phyloP scores from a whole-genome alignment of 2,329 filamentous ascomycete genomes.

The Aureobasidium sp. region DNA sequence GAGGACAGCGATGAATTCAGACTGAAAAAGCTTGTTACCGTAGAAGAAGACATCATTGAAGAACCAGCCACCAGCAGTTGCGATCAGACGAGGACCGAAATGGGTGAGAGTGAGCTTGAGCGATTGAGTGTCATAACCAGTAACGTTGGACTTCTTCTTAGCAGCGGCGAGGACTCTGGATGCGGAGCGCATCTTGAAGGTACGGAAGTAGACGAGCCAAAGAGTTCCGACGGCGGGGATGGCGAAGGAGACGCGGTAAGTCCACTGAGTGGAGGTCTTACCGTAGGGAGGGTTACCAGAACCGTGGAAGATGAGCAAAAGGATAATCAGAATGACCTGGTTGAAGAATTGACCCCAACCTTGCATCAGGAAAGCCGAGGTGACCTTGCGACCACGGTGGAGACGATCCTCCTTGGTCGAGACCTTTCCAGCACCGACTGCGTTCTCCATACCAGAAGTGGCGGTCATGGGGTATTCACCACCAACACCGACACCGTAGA shows the following conservation, averaged over 20 bases:
- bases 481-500: conserved; percentile 69
- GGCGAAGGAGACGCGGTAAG: conserved; percentile 86
- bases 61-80: conserved; percentile 86
- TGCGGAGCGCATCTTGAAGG: conserved; percentile 86
- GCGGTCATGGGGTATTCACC: conserved; percentile 97
- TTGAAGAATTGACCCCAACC: conserved; percentile 96
- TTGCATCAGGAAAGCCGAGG: conserved; percentile 95
- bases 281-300: conserved; percentile 71
- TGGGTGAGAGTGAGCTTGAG: conserved; percentile 69
- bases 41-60: conserved; percentile 99
- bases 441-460: conserved; percentile 89
- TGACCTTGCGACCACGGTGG: conserved; percentile 92
- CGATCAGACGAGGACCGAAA: conserved; percentile 80
- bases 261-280: conserved; percentile 71
- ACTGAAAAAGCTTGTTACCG: conserved; percentile 96
- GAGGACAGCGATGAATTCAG: conserved; percentile 79
- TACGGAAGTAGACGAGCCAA: conserved; percentile 94
- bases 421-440: conserved; percentile 74
- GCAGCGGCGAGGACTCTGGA: conserved; percentile 72
- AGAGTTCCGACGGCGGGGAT: conserved; percentile 84
- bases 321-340: conserved; percentile 79
- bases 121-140: conserved; percentile 85
- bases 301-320: conserved; percentile 84
- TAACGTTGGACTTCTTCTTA: conserved; percentile 82
- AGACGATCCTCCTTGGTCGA: conserved; percentile 90